Evolutionary conservation across 2,329 filamentous ascomycete genomes (phyloP).

Genomic region (Neobulgaria alba): DNA sequence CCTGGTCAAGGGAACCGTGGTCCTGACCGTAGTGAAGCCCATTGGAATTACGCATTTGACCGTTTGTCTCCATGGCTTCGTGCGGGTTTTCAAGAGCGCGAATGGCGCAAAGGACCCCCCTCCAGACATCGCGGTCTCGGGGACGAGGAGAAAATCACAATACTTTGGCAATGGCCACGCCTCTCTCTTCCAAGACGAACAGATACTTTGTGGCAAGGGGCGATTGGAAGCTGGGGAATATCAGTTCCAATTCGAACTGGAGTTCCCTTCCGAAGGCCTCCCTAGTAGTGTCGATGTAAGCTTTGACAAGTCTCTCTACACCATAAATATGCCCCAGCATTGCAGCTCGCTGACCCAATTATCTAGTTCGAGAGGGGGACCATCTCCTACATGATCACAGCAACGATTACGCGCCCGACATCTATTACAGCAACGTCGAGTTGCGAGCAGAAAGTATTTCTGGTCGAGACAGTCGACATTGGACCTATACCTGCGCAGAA

Average conservation of each 20-base stretch:
- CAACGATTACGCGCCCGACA: conserved; percentile 81
- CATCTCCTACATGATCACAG: conserved; percentile 83
- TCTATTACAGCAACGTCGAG: conserved; percentile 72
- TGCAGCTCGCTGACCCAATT: background rate
- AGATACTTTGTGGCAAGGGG: conserved; percentile 70
- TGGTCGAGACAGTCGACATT: conserved; percentile 80
- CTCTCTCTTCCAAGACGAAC: conserved; percentile 76
- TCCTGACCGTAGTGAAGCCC: conserved; percentile 65
- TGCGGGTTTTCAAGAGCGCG: conserved; percentile 64
- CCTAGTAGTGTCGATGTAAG: conserved; percentile 94
- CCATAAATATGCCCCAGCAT: too few species aligned
- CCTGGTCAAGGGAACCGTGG: conserved; percentile 60
- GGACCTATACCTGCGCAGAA: conserved; percentile 65
- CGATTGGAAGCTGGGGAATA: conserved; percentile 65
- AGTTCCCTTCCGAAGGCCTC: conserved; percentile 59
- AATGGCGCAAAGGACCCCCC: conserved; percentile 44
- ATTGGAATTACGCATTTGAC: conserved; percentile 73
- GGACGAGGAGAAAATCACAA: conserved; percentile 34
- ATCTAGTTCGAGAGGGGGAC: conserved; percentile 86
- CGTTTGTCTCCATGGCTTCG: conserved; percentile 68
- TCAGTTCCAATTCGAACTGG: conserved; percentile 69
- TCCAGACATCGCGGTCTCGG: conserved; percentile 30
- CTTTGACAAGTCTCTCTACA: conserved; percentile 15
- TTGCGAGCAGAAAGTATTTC: conserved; percentile 71
- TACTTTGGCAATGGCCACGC: conserved; percentile 71